Percentiles rank a stretch among this genome's conserved stretches.
phyloP scores from a whole-genome alignment of 75 land plant genomes.

The Cunninghamia lanceolata region DNA sequence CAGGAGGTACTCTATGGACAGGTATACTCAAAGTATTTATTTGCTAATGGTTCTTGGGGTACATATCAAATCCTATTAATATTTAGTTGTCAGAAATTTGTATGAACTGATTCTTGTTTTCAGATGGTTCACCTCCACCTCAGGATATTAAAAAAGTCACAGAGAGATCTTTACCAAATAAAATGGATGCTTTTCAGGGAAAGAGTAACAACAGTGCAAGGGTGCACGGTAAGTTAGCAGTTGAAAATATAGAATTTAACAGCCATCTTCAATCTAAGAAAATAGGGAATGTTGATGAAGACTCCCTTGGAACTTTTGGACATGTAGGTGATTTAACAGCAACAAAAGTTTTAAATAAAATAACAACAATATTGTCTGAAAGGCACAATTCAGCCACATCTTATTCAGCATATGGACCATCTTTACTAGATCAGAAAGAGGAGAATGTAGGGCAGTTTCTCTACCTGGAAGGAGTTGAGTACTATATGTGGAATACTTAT shows the following conservation, averaged over 20 bases:
- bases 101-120: background rate
- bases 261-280: background rate
- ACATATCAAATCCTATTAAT: background rate
- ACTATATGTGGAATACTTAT: constrained; percentile 86
- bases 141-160: constrained; percentile 35
- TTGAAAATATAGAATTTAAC: background rate
- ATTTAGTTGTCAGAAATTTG: too few relatives aligned
- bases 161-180: constrained; percentile 35
- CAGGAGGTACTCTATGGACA: constrained; percentile 92
- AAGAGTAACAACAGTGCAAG: background rate
- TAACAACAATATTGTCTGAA: constrained; percentile 46
- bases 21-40: constrained; percentile 31
- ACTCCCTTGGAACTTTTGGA: background rate
- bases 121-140: constrained; percentile 68
- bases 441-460: constrained; percentile 89
- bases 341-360: constrained; percentile 45
- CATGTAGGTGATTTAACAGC: constrained; percentile 33
- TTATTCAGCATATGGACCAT: constrained; percentile 57
- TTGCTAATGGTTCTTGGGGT: background rate
- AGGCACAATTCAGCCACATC: constrained; percentile 28
- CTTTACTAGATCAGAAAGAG: constrained; percentile 62
- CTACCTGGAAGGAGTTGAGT: constrained; percentile 82
- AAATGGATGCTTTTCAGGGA: background rate
- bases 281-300: background rate
- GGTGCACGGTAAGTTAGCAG: background rate